Evolutionary conservation across 306 rosid genomes (phyloP).

Genomic region (Fragaria vesca): DNA sequence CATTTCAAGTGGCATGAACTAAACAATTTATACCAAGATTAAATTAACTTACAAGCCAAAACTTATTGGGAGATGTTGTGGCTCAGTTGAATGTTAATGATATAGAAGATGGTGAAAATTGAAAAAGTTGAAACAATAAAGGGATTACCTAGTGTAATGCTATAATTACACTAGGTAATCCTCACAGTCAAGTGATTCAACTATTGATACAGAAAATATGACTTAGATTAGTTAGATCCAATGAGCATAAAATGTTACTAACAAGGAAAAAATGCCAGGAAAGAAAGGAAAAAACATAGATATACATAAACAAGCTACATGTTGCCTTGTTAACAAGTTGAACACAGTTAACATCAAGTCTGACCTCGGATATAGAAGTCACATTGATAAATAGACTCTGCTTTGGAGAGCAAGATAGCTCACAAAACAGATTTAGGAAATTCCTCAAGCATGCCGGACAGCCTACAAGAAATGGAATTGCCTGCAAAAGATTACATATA

Average conservation of each 20-base stretch:
- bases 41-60: background rate
- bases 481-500: conserved; percentile 54
- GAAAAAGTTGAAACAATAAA: background rate
- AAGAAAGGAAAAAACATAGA: background rate
- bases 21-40: background rate
- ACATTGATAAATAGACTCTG: conserved; percentile 89
- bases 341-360: conserved; percentile 25
- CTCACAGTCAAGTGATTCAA: background rate
- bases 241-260: conserved; percentile 18
- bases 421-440: conserved; percentile 88
- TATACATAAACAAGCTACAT: conserved; percentile 3
- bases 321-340: background rate
- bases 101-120: background rate
- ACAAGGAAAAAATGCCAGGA: conserved; percentile 5
- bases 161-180: conserved; percentile 3
- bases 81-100: background rate
- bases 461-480: conserved; percentile 91
- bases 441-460: conserved; percentile 99
- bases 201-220: conserved; percentile 7
- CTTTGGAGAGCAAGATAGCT: conserved; percentile 91
- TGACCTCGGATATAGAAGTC: conserved; percentile 75
- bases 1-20: background rate
- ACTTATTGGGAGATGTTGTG: conserved; percentile 5
- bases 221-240: background rate
- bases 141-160: background rate